Conservation (phyloP, 2,329 filamentous ascomycete genomes). For the Atkinsonella texensis region DNA sequence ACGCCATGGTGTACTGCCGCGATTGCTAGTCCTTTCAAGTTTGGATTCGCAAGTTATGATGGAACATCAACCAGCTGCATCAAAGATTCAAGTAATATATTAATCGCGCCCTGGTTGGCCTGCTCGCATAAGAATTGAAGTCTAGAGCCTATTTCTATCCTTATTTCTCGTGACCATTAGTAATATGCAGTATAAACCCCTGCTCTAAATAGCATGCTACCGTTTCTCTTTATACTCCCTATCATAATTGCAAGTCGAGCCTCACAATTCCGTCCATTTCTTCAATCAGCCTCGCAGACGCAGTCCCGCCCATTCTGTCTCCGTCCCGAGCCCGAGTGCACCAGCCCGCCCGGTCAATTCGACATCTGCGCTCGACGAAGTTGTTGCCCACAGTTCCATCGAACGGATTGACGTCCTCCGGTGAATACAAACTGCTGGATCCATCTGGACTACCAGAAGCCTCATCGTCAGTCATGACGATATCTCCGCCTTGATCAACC, state of each 20-base stretch:
- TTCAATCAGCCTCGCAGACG: constrained; percentile 21
- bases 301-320: constrained; percentile 12
- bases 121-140: neutral
- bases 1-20: too few species aligned
- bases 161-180: too few species aligned
- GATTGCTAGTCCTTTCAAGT: neutral
- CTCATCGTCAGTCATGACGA: constrained; percentile 14
- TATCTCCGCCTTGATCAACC: constrained; percentile 19
- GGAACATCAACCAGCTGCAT: too few species aligned
- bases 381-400: constrained; percentile 7
- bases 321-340: constrained; percentile 3
- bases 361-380: constrained; percentile 4
- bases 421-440: neutral
- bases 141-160: neutral
- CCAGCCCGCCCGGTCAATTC: constrained; percentile 6
- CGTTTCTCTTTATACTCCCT: neutral
- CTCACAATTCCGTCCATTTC: constrained; percentile 24
- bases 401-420: constrained; percentile 6
- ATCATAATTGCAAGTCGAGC: constrained; percentile 25
- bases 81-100: neutral
- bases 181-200: neutral
- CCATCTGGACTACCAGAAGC: neutral
- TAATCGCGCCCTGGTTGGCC: neutral
- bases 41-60: neutral
- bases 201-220: neutral